Evolutionary conservation across 495 filamentous ascomycete species (phyloP), one percentile per base, ranked within the genome.

Genomic region (Hypoxylon lienhwacheense): DNA sequence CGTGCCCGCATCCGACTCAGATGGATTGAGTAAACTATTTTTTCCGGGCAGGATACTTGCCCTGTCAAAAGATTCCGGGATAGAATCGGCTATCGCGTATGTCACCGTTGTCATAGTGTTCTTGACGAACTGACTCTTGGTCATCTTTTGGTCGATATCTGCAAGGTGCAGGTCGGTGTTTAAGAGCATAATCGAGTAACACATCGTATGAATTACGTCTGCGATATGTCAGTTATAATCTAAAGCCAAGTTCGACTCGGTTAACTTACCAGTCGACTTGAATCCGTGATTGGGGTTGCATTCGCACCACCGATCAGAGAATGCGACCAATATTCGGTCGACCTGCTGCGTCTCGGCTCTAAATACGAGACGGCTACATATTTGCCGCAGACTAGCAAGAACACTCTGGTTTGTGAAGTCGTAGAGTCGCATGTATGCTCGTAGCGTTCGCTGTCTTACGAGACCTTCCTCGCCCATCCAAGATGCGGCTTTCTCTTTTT

Each of bases 131-230:
- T 97, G 91, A 57, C 74, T 84, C 53, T 85, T 82, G 15, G 91
- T 96, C 93, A 99, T 99, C 74, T 95, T 95, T 65, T 88, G 83
- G 42, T 95, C 88, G 40, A 97, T 93, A 61, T 97, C 91, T 46
- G 91, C 91, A 53, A 96, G 71, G 63, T 99, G 91, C 32, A 99
- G 77, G 73, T 99, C 93, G 47, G 93, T 97, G 64, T 99, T 99
- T 44, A 99, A 78, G 21, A 99, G 77, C 44, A 99, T 83, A 43
- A 99, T 78, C 3, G 93, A 97, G 69, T 97, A 99, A 66, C 89
- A 92, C 53, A 99, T 92, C 6, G 95, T 97, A 64, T 97, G 91
- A 8, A 99, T 91, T 40, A 99, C 86, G 70, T 97, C 92, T 90
- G 47, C 4, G 15, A 42, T 0, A 15, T 45, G 39, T 43, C 4